phyloP scores from a whole-genome alignment of 2,329 filamentous ascomycete genomes.

The Cercospora canescens region DNA sequence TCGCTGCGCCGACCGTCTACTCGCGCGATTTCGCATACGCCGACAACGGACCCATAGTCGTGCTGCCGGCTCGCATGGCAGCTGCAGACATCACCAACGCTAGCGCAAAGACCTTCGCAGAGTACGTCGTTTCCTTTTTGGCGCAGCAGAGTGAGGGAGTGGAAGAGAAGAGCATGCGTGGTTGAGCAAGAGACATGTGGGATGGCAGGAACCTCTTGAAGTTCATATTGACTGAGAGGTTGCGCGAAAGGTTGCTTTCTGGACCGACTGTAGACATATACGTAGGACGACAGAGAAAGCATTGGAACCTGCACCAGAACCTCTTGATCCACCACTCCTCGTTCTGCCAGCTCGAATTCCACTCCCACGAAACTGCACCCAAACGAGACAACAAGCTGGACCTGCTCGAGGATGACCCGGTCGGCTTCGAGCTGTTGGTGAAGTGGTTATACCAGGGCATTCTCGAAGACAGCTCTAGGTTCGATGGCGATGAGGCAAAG shows the following conservation, averaged over 20 bases:
- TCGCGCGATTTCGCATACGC: constrained; percentile 48
- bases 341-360: constrained; percentile 42
- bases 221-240: constrained; percentile 40
- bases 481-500: constrained; percentile 47
- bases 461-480: constrained; percentile 50
- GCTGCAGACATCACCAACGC: constrained; percentile 48
- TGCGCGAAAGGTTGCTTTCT: constrained; percentile 53
- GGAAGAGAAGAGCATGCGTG: constrained; percentile 1
- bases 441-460: constrained; percentile 59
- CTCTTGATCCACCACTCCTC: constrained; percentile 55
- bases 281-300: constrained; percentile 49
- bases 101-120: constrained; percentile 52
- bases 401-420: constrained; percentile 51
- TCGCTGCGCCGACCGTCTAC: constrained; percentile 28
- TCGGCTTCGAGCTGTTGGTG: constrained; percentile 55
- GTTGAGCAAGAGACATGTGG: constrained; percentile 10
- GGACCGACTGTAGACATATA: constrained; percentile 54
- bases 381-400: constrained; percentile 45
- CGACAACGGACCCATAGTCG: constrained; percentile 37
- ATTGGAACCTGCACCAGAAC: constrained; percentile 55
- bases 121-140: constrained; percentile 45
- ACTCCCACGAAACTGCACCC: constrained; percentile 38
- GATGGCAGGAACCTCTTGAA: constrained; percentile 17
- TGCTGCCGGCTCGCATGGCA: constrained; percentile 44
- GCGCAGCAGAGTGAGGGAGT: neutral